A percentile compares a stretch with the other conserved stretches of the same genome.
Conservation (phyloP, 257 asterid species). For the Nicotiana attenuata region DNA sequence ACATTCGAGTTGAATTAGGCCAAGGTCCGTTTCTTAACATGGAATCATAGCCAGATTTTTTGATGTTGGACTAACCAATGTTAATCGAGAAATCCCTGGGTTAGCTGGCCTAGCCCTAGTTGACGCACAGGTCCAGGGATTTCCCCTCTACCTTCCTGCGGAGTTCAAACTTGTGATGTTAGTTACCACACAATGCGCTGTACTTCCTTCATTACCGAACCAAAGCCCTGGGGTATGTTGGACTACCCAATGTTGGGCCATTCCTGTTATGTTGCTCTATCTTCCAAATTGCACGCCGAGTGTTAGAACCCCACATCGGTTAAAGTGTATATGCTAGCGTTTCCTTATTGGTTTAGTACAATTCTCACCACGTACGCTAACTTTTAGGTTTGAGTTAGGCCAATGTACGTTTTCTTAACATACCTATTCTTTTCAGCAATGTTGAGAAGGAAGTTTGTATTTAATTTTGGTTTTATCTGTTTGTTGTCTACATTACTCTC, state of each 20-base stretch:
- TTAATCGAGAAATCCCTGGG: not conserved
- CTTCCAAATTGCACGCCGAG: not conserved
- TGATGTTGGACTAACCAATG: not conserved
- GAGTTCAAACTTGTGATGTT: not conserved
- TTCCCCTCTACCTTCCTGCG: not conserved
- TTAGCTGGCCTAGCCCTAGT: not conserved
- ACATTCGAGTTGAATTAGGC: not conserved
- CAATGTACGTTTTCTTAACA: not conserved
- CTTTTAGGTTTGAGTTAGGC: not conserved
- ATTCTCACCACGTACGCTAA: not conserved
- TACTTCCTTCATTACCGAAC: not conserved
- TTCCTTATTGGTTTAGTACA: not conserved
- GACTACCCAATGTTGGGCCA: not conserved
- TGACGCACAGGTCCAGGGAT: slow-evolving; percentile 1
- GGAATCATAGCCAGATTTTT: not conserved
- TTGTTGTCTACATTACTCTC: slow-evolving; percentile 1
- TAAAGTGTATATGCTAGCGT: not conserved
- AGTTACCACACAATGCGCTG: not conserved
- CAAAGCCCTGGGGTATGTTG: not conserved
- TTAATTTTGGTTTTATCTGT: not conserved
- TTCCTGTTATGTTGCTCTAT: not conserved
- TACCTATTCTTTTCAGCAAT: not conserved
- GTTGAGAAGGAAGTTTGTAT: not conserved
- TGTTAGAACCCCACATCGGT: not conserved
- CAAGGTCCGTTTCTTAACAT: not conserved